A percentile compares a stretch with the other conserved stretches of the same genome.
Conservation (phyloP, 192 early-diverging fungal genomes). For the Coemansia sp. region DNA sequence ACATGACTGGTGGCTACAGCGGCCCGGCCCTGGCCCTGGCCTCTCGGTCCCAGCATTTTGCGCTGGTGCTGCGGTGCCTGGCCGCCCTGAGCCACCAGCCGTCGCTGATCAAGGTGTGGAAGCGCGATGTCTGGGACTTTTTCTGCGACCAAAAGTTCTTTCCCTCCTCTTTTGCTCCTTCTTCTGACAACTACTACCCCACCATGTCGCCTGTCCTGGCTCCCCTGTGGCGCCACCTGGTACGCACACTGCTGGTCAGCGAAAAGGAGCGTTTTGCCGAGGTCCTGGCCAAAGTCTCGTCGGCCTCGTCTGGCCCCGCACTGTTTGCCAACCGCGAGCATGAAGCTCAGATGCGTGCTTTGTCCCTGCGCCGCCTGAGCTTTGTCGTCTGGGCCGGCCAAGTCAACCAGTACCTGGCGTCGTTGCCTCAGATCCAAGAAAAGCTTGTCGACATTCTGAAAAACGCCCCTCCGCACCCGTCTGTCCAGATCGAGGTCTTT, state of each 20-base stretch:
- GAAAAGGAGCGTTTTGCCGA: constrained; percentile 80
- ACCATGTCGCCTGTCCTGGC: constrained; percentile 36
- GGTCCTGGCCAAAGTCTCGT: constrained; percentile 68
- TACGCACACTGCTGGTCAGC: constrained; percentile 64
- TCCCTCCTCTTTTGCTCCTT: constrained; percentile 6
- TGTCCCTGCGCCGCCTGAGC: constrained; percentile 71
- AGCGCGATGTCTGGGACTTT: constrained; percentile 52
- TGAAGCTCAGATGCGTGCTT: constrained; percentile 65
- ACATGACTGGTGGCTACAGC: constrained; percentile 50
- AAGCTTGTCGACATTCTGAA: constrained; percentile 88
- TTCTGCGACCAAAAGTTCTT: constrained; percentile 51
- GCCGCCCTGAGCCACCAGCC: constrained; percentile 33
- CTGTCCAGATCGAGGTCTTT: constrained; percentile 81
- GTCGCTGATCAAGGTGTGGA: constrained; percentile 44
- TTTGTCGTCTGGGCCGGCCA: constrained; percentile 74
- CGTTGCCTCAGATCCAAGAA: constrained; percentile 78
- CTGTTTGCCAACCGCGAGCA: constrained; percentile 83
- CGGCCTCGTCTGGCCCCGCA: constrained; percentile 56
- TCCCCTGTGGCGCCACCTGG: constrained; percentile 65
- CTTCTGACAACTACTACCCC: no score
- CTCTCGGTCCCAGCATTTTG: constrained; percentile 37
- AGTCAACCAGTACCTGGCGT: constrained; percentile 72
- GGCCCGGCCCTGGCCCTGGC: constrained; percentile 29
- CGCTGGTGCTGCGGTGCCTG: constrained; percentile 31
- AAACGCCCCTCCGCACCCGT: constrained; percentile 58